These are phyloP conservation scores for Endocalyx cinctus DNA, from an alignment of 2,329 filamentous ascomycete species.

Conservation along the genomic window DNA sequence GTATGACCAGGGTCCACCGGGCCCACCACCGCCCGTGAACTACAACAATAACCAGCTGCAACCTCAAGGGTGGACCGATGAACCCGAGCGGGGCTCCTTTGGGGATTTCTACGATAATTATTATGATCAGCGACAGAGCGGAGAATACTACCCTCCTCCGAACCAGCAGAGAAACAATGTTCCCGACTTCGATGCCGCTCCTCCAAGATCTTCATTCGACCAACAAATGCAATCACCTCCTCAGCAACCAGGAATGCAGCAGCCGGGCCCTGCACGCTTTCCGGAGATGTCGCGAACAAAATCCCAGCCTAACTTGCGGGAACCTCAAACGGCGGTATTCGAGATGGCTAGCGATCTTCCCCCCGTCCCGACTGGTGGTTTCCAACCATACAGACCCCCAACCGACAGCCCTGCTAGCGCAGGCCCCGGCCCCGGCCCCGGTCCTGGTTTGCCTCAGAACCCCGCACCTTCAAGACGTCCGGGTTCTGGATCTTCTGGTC, in stretches of 20 bases:
- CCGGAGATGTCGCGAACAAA: slow-evolving; percentile 56
- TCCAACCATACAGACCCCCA: slow-evolving; percentile 26
- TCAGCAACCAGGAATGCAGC: slow-evolving; percentile 28
- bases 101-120: slow-evolving; percentile 54
- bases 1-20: slow-evolving; percentile 41
- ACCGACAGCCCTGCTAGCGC: slow-evolving; percentile 9
- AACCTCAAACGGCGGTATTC: slow-evolving; percentile 64
- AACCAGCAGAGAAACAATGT: slow-evolving; percentile 26
- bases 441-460: slow-evolving; percentile 18
- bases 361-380: slow-evolving; percentile 41
- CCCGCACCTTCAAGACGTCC: slow-evolving; percentile 23
- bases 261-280: slow-evolving; percentile 45
- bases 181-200: slow-evolving; percentile 41
- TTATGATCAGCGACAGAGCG: slow-evolving; percentile 35
- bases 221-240: slow-evolving; percentile 37
- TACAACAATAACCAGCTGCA: slow-evolving; percentile 23
- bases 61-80: slow-evolving; percentile 32
- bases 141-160: slow-evolving; percentile 26
- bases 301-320: slow-evolving; percentile 62
- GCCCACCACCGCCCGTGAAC: too few relatives aligned
- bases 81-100: slow-evolving; percentile 33
- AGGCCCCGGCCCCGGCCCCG: slow-evolving; percentile 2
- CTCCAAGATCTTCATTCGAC: slow-evolving; percentile 41
- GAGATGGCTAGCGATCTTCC: slow-evolving; percentile 66
- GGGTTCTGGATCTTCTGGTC: slow-evolving; percentile 26